A percentile compares a stretch with the other conserved stretches of the same genome.
Conservation (phyloP, 139 green algal genomes). For the Coelastrella sp. region DNA sequence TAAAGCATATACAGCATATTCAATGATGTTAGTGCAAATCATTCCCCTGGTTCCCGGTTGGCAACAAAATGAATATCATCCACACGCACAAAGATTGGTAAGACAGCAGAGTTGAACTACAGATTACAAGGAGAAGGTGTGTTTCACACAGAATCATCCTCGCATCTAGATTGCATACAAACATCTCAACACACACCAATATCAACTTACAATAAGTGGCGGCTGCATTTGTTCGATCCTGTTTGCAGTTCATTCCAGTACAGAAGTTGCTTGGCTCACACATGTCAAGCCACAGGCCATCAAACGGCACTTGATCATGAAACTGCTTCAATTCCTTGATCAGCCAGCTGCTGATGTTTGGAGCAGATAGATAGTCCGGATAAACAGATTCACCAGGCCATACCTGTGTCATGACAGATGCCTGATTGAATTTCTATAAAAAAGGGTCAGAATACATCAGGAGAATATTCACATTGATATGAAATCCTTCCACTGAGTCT, state of each 20-base stretch:
- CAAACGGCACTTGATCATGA: constrained; percentile 17
- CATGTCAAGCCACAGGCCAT: constrained; percentile 64
- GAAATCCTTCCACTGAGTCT: no score
- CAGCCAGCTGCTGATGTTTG: constrained; percentile 46
- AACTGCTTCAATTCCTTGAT: neutral
- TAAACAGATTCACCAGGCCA: constrained; percentile 40
- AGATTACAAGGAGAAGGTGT: no score
- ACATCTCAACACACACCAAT: no score
- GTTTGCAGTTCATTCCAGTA: constrained; percentile 55
- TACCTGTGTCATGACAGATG: no score
- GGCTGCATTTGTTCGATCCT: neutral
- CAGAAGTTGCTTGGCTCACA: constrained; percentile 85
- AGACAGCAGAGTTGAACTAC: no score
- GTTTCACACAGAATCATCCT: no score
- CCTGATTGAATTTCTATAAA: no score
- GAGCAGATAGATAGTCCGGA: constrained; percentile 35
- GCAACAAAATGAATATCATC: neutral
- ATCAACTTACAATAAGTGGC: neutral
- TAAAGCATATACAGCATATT: neutral
- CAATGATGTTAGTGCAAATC: neutral
- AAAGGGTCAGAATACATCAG: neutral
- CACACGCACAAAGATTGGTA: no score
- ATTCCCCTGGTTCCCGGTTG: neutral
- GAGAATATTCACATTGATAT: no score
- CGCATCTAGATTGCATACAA: no score